Base-by-base conservation (phyloP, 345 rosid species). In the Cardamine chenopodiifolia region DNA sequence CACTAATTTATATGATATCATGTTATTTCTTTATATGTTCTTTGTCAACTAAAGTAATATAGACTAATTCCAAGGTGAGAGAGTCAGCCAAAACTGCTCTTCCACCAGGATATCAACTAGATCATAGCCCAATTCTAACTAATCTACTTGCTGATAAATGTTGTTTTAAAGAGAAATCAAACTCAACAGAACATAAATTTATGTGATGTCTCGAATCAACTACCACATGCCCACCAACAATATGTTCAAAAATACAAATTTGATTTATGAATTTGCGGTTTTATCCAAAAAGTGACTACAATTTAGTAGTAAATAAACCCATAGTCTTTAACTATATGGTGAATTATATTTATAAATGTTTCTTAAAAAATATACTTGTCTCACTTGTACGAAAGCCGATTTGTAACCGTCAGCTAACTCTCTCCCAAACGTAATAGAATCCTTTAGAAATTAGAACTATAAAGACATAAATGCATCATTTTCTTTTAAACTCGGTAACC, bases 381-480 rank as follows among this genome's bases (percentile, higher is more conserved):
- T 55, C 77, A 37, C 66, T 56, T 55, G 49, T 35, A 56, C 35
- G 19, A 17, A 55, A 49, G 35, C 58, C 48, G 6, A 64, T 20
- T 45, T 65, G 78, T 66, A 66, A 56, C 72, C 72, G 77, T 66
- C 66, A 31, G 64, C 34, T 15, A 58, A 45, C 49, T 56, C 26
- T 56, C 47, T 44, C 15, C 66, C 66, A 45, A 45, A 73, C 66
- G 66, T 73, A 45, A 48, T 58, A 73, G 58, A 44, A 55, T 64
- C 65, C 14, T 31, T 15, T 47, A 22, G 28, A 72, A 37, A 22
- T 15, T 47, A 22, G 28, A 72, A 37, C 40, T 19, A 40, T 40
- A 52, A 28, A 19, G 34, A 15, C 60, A 52, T 52, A 32, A 18
- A 49, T 19, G 5, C 32, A 39, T 52, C 3, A 8, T 62, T 34